These are phyloP conservation scores for Syncephalastrum monosporum DNA, from an alignment of 371 early-diverging fungal species.

Conservation along the genomic window DNA sequence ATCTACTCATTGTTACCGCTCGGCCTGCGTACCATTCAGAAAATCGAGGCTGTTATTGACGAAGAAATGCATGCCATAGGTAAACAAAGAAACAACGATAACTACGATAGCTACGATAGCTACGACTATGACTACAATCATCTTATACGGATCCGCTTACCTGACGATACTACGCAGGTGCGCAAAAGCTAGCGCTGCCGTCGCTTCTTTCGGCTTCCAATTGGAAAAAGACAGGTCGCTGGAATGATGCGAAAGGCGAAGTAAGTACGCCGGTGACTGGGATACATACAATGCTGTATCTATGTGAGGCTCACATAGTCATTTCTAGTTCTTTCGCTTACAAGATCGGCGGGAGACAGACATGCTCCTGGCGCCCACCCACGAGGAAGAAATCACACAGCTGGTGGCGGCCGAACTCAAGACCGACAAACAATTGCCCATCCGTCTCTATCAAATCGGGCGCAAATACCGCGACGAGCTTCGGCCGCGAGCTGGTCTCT, in stretches of 20 bases:
- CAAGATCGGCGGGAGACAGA: slow-evolving; percentile 77
- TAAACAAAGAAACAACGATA: slow-evolving; percentile 13
- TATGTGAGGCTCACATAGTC: no score
- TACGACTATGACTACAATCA: no score
- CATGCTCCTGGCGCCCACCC: slow-evolving; percentile 82
- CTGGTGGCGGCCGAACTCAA: slow-evolving; percentile 67
- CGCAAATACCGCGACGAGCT: slow-evolving; percentile 86
- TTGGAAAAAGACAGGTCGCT: slow-evolving; percentile 82
- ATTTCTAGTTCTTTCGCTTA: slow-evolving; percentile 67
- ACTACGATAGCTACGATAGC: no score
- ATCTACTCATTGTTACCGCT: slow-evolving; percentile 81
- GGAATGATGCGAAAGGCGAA: slow-evolving; percentile 72
- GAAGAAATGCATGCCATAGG: slow-evolving; percentile 75
- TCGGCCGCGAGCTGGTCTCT: slow-evolving; percentile 78
- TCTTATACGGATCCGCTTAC: background rate
- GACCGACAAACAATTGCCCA: slow-evolving; percentile 75
- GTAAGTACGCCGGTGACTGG: slow-evolving; percentile 17
- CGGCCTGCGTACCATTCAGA: slow-evolving; percentile 71
- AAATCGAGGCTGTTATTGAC: slow-evolving; percentile 78
- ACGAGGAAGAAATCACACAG: slow-evolving; percentile 89
- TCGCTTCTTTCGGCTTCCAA: slow-evolving; percentile 60
- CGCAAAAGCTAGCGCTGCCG: slow-evolving; percentile 77
- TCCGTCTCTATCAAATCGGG: slow-evolving; percentile 89
- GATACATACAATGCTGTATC: no score
- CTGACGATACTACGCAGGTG: slow-evolving; percentile 35